A percentile compares a stretch with the other conserved stretches of the same genome.
Conservation (phyloP, 2,329 filamentous ascomycete genomes). For the Davidsoniella eucalypti region DNA sequence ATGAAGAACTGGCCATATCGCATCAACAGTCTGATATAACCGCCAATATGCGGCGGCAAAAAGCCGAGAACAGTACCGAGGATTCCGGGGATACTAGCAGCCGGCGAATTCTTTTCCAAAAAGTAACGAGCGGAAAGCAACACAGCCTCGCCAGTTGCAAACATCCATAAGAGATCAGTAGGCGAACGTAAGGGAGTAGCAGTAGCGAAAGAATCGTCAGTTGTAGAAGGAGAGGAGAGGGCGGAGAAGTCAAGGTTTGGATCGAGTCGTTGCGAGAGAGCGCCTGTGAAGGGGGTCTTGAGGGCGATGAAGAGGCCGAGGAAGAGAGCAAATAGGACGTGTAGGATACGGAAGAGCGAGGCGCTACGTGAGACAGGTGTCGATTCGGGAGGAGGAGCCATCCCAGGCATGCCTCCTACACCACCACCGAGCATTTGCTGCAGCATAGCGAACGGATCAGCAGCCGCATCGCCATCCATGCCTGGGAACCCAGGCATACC, state of each 20-base stretch:
- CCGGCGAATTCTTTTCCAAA: slow-evolving; percentile 38
- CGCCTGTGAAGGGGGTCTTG: slow-evolving; percentile 52
- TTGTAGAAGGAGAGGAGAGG: slow-evolving; percentile 18
- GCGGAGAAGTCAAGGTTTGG: slow-evolving; percentile 17
- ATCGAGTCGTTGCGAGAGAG: slow-evolving; percentile 38
- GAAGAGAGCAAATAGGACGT: slow-evolving; percentile 53
- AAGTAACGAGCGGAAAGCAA: slow-evolving; percentile 57
- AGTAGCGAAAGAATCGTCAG: slow-evolving; percentile 4
- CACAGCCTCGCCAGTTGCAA: slow-evolving; percentile 58
- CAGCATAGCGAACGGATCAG: slow-evolving; percentile 39
- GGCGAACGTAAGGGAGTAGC: slow-evolving; percentile 13
- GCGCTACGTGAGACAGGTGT: slow-evolving; percentile 19
- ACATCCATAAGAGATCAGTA: slow-evolving; percentile 55
- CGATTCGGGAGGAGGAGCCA: slow-evolving; percentile 22
- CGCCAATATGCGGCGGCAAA: slow-evolving; percentile 46
- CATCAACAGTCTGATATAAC: slow-evolving; percentile 43
- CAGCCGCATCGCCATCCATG: slow-evolving; percentile 12
- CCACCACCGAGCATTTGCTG: slow-evolving; percentile 48
- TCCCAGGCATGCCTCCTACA: slow-evolving; percentile 19
- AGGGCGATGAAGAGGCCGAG: slow-evolving; percentile 56
- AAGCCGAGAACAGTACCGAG: slow-evolving; percentile 47
- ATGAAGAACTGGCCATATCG: slow-evolving; percentile 55
- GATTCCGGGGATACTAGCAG: slow-evolving; percentile 23
- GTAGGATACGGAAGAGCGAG: slow-evolving; percentile 54
- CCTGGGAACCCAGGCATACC: slow-evolving; percentile 16